These are phyloP conservation scores for Termitomyces sp. DNA, from an alignment of 768 basidiomycete genomes.

Conservation along the genomic window DNA sequence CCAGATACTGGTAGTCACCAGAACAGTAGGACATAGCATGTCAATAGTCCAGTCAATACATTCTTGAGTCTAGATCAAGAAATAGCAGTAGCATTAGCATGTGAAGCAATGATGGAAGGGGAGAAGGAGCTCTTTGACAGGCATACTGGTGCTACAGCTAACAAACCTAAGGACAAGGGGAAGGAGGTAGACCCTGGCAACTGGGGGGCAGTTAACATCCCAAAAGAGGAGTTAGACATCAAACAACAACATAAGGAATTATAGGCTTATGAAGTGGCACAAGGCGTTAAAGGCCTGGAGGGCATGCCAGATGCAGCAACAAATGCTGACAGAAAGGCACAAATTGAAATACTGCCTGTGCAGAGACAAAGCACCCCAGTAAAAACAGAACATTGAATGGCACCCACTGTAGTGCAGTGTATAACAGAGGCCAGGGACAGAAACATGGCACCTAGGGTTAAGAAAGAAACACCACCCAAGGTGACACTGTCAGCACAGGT, in stretches of 20 bases:
- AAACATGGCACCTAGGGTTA: fast-evolving
- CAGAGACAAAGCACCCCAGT: too few relatives aligned
- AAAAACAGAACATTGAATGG: background rate
- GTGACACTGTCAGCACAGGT: background rate
- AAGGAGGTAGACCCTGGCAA: background rate
- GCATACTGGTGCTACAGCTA: fast-evolving
- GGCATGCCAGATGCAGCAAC: too few relatives aligned
- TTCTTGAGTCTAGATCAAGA: background rate
- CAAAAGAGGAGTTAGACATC: background rate
- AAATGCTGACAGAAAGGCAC: too few relatives aligned
- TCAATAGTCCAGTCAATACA: background rate
- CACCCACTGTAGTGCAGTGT: fast-evolving
- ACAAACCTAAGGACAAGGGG: background rate
- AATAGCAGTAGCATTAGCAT: background rate
- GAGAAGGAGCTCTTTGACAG: background rate
- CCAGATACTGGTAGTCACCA: background rate
- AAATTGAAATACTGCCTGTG: too few relatives aligned
- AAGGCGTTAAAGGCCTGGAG: background rate
- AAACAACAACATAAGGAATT: background rate
- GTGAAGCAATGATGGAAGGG: background rate
- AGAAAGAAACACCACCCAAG: background rate
- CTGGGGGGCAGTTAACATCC: background rate
- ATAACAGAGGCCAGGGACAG: background rate
- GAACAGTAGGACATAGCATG: fast-evolving
- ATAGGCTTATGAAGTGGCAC: background rate